Evolutionary conservation across 139 green algal genomes (phyloP), one percentile per base, ranked within the genome.

Genomic region (Spirogloea muscicola): DNA sequence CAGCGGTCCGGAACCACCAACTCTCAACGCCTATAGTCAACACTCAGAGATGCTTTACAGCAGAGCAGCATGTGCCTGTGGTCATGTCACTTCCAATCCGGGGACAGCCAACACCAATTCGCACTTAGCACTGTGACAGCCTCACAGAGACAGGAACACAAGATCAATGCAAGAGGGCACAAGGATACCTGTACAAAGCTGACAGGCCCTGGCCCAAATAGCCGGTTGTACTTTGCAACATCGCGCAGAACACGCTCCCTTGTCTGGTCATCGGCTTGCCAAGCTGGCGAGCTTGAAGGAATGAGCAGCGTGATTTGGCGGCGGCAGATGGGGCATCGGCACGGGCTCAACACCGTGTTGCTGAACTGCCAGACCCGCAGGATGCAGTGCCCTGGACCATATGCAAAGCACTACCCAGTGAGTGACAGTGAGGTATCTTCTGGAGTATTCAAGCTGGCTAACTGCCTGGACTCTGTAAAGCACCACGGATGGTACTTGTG

Each of bases 261-360:
- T 9, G 4, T 25, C 9, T 27, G n/a, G 16, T 25, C 49, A 60
- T 25, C 49, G 5, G 37, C 62, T 7, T 25, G 7, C 9, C 13
- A 7, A n/a, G 31, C n/a, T 5, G 5, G 13, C 7, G 5, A 33
- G 51, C 31, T 64, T 39, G 25, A 34, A 36, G 61, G 60, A 6
- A 80, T 69, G 36, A 80, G 72, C 37, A 80, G 52, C 0, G 48
- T 80, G 72, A 80, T 80, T 36, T 27, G 42, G 41, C 72, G 44
- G 0, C 72, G 72, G 37, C 72, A 80, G 64, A 80, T 80, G 31
- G 72, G 72, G 37, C 72, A 80, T 6, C 49, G 69, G 61, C 72
- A 80, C 25, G 72, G 72, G 10, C 34, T 10, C 4, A 80, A 13
- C 0, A 34, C 29, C 0, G 72, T 43, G n/a, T n/a, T n/a, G 42